Evolutionary conservation across 148 eudicot species (phyloP), one percentile per base, ranked within the genome.

Genomic region (Cornus suecica): DNA sequence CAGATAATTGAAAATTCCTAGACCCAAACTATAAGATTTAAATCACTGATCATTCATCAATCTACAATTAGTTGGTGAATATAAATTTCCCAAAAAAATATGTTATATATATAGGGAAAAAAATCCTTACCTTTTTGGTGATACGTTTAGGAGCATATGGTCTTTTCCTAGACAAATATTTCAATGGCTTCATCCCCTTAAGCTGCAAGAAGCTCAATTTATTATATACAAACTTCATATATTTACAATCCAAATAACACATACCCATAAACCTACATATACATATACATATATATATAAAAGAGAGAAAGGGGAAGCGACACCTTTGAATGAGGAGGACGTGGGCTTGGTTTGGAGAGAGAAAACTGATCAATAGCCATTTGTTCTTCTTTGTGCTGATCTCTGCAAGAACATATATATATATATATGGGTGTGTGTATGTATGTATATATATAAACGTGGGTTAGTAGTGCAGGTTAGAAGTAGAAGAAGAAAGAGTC

Each of bases 331-430:
- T 42, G 24, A 75, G 78, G 16, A 16, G 18, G 64, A 75, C 25
- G 24, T 24, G 72, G 65, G 23, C 52, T 75, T 66, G 24, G 54
- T 52, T 71, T 52, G 10, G 74, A 20, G 23, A 29, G 5, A 24
- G 71, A 52, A 20, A 31, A 13, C 32, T 24, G 56, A 61, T 71
- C 30, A 42, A 75, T 75, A 23, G 78, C 73, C 78, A 76, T 76
- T 24, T 45, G 25, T 65, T 48, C 70, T 51, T 42, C 26, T 4
- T 41, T 41, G n/a, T n/a, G n/a, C n/a, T n/a, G n/a, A n/a, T n/a
- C n/a, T n/a, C n/a, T n/a, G n/a, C n/a, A n/a, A n/a, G n/a, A n/a
- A n/a, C n/a, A n/a, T n/a, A n/a, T n/a, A n/a, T n/a, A n/a, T n/a
- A n/a, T n/a, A n/a, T n/a, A n/a, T n/a, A n/a, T n/a, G n/a, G n/a